Evolutionary conservation across 2,329 filamentous ascomycete species (phyloP), one percentile per base, ranked within the genome.

Genomic region (Xylaria sp.): DNA sequence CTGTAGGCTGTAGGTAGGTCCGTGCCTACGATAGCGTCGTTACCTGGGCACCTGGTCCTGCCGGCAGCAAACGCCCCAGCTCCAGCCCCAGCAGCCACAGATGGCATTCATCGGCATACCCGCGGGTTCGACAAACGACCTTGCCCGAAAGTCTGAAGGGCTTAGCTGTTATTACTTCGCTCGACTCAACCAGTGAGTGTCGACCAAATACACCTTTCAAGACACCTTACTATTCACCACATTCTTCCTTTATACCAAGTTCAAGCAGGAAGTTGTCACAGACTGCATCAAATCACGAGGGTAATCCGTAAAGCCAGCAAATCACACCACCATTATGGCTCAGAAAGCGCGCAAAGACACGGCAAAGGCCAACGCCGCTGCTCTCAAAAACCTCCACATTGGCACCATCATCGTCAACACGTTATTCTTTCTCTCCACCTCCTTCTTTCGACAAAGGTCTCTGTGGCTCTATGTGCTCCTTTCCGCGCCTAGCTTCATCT

Each of bases 371-470:
- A 97, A 97, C 75, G 80, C 84, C 52, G 79, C 84, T 39, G 81
- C 89, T 49, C 86, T 99, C 52, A 90, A 88, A 71, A 90, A 86
- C 71, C 90, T 94, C 30, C 93, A 96, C 74, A 78, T 90, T 58
- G 88, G 89, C 63, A 87, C 91, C 51, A 78, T 90, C 62, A 71
- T 78, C 66, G 78, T 95, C 71, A 92, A 97, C 73, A 70, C 74
- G 59, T 71, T 91, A 71, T 97, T 93, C 78, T 79, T 96, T 60
- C 71, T 91, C 55, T 82, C 88, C 61, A 85, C 89, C 73, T 80
- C 88, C 68, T 76, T 90, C 72, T 82, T 88, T 70, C 79, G 80
- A 61, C 80, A 83, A 39, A 88, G 86, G 62, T 87, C 85, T 10
- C 76, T 87, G 23, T 75, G 86, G 55, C 79, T 85, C 61, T 99